Conservation (phyloP, 768 basidiomycete species). For the Boletus pseudopeckii region DNA sequence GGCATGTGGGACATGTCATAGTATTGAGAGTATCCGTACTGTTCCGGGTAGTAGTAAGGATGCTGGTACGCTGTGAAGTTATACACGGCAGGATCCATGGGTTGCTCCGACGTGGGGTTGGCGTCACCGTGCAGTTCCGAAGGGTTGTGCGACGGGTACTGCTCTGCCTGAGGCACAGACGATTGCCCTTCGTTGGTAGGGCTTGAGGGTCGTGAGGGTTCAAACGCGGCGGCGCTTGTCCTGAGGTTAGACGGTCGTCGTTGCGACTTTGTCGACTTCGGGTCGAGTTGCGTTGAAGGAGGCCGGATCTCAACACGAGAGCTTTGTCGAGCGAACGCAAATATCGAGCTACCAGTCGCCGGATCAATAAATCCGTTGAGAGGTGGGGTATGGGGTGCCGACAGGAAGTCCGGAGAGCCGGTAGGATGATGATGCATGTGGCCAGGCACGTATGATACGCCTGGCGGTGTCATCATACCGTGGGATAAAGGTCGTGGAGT, state of each 20-base stretch:
- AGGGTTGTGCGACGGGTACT: slow-evolving; percentile 10
- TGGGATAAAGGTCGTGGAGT: slow-evolving; percentile 66
- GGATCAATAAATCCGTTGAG: slow-evolving; percentile 65
- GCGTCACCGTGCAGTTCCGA: slow-evolving; percentile 17
- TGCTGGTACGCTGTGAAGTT: slow-evolving; percentile 54
- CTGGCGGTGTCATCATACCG: slow-evolving; percentile 47
- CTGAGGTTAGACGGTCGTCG: slow-evolving; percentile 43
- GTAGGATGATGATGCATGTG: slow-evolving; percentile 61
- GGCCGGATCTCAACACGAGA: slow-evolving; percentile 75
- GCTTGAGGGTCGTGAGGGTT: slow-evolving; percentile 38
- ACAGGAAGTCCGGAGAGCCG: slow-evolving; percentile 61
- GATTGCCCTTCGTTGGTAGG: slow-evolving; percentile 16
- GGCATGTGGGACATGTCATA: slow-evolving; percentile 64
- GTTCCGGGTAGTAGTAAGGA: slow-evolving; percentile 69
- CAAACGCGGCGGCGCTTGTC: slow-evolving; percentile 49
- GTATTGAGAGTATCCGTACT: slow-evolving; percentile 64
- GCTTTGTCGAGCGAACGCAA: slow-evolving; percentile 68
- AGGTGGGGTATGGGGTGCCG: slow-evolving; percentile 58
- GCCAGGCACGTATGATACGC: slow-evolving; percentile 52
- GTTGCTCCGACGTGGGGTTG: slow-evolving; percentile 22
- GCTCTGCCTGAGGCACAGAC: slow-evolving; percentile 9
- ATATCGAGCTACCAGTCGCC: slow-evolving; percentile 63
- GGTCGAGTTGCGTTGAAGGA: slow-evolving; percentile 36
- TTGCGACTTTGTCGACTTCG: slow-evolving; percentile 20
- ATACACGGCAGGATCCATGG: slow-evolving; percentile 42